phyloP scores from a whole-genome alignment of 2,329 filamentous ascomycete species.

The Lachnellula occidentalis region DNA sequence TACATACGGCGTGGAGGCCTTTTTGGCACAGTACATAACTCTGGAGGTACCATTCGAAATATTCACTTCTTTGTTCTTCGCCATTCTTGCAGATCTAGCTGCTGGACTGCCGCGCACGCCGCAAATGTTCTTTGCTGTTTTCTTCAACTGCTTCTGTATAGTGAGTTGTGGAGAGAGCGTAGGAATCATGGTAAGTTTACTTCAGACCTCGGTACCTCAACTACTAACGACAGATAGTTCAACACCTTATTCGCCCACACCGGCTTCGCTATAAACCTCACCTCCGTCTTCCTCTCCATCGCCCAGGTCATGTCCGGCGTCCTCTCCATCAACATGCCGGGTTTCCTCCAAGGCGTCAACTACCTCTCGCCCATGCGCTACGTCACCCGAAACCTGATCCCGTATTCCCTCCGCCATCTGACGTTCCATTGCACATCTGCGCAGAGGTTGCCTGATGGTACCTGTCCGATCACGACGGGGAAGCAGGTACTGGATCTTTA shows the following conservation, averaged over 20 bases:
- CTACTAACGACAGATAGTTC: constrained; percentile 40
- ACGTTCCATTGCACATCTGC: constrained; percentile 57
- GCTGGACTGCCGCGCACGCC: constrained; percentile 58
- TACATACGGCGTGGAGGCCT: constrained; percentile 65
- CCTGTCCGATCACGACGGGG: constrained; percentile 60
- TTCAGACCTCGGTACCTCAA: background rate
- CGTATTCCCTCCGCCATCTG: constrained; percentile 57
- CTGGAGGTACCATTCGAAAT: constrained; percentile 71
- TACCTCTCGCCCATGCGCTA: constrained; percentile 70
- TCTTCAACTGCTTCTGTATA: constrained; percentile 67
- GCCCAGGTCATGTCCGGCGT: constrained; percentile 67
- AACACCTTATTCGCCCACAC: constrained; percentile 71
- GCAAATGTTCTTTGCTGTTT: constrained; percentile 60
- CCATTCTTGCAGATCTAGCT: constrained; percentile 57
- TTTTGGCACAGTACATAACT: constrained; percentile 63
- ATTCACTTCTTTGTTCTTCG: constrained; percentile 58
- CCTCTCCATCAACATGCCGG: constrained; percentile 64
- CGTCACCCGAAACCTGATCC: constrained; percentile 58
- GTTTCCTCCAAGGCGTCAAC: constrained; percentile 62
- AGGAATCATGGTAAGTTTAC: constrained; percentile 53
- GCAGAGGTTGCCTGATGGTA: constrained; percentile 54
- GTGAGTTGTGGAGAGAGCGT: constrained; percentile 70
- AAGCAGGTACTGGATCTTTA: constrained; percentile 64
- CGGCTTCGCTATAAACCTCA: constrained; percentile 71
- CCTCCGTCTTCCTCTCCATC: constrained; percentile 62